A percentile compares a stretch with the other conserved stretches of the same genome.
These are phyloP conservation scores for Cryptomeria japonica DNA, from an alignment of 75 land plant genomes.

Conservation along the genomic window DNA sequence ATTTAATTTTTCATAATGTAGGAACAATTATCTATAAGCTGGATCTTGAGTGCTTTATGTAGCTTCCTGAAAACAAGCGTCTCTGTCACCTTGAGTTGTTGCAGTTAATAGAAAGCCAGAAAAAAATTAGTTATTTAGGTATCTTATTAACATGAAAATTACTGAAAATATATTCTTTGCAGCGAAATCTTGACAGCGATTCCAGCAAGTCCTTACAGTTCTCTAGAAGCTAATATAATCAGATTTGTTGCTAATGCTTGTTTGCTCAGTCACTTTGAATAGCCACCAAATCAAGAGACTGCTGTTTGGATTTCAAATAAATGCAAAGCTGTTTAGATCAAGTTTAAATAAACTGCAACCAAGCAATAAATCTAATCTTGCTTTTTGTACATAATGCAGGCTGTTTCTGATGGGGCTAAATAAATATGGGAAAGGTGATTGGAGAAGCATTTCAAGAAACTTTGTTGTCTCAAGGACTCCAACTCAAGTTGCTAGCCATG, in stretches of 20 bases:
- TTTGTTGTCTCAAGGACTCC: constrained; percentile 82
- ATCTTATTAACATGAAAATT: too few species aligned
- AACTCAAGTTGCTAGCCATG: constrained; percentile 92
- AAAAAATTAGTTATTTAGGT: too few species aligned
- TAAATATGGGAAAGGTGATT: constrained; percentile 85
- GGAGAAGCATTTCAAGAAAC: constrained; percentile 85
- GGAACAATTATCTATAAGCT: too few species aligned
- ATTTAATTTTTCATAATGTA: too few species aligned
- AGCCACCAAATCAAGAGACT: background rate
- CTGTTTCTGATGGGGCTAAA: constrained; percentile 67
- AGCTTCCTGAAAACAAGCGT: too few species aligned
- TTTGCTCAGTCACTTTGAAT: background rate
- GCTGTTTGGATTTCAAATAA: background rate
- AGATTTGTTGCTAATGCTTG: background rate
- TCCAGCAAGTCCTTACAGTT: background rate
- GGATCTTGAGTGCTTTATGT: too few species aligned
- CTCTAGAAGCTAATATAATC: background rate
- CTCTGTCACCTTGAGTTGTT: too few species aligned
- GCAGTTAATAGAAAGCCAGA: too few species aligned
- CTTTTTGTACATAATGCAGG: constrained; percentile 33
- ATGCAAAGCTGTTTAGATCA: background rate
- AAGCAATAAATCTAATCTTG: background rate
- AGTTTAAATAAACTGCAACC: background rate
- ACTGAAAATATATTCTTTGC: too few species aligned
- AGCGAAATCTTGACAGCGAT: background rate